These are phyloP conservation scores for Henningerozyma blattae DNA, from an alignment of 805 yeast genomes.

Conservation along the genomic window DNA sequence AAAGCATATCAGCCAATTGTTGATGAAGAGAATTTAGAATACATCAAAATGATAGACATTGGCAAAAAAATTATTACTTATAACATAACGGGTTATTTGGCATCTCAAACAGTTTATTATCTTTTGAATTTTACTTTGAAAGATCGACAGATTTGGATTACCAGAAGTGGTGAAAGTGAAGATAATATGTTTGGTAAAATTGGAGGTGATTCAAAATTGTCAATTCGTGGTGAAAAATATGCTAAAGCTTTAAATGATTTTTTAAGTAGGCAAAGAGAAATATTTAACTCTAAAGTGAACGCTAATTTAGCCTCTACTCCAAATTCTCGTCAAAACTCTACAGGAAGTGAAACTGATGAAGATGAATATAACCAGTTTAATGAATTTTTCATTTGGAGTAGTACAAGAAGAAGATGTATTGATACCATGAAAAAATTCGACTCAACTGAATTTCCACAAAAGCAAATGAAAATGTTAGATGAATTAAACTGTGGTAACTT, in stretches of 20 bases:
- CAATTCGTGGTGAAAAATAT: conserved; percentile 67
- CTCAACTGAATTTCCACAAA: conserved; percentile 61
- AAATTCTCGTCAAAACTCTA: conserved; percentile 26
- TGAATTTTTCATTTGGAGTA: conserved; percentile 88
- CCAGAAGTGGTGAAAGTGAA: conserved; percentile 86
- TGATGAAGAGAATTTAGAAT: conserved; percentile 64
- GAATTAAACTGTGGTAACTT: conserved; percentile 89
- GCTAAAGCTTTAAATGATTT: conserved; percentile 63
- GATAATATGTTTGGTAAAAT: conserved; percentile 79
- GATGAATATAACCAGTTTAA: conserved; percentile 28
- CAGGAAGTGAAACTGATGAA: conserved; percentile 15
- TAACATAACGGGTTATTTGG: conserved; percentile 76
- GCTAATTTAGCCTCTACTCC: conserved; percentile 4
- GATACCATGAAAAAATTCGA: conserved; percentile 71
- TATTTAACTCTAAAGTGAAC: conserved; percentile 48
- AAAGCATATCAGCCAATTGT: conserved; percentile 85
- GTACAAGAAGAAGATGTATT: conserved; percentile 68
- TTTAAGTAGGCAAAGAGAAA: conserved; percentile 55
- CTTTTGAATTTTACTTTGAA: conserved; percentile 77
- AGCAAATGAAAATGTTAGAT: conserved; percentile 86
- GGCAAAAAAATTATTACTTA: conserved; percentile 90
- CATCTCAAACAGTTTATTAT: conserved; percentile 88
- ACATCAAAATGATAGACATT: conserved; percentile 90
- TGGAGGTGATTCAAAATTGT: conserved; percentile 83
- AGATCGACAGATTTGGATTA: conserved; percentile 87